Conservation (phyloP, 768 basidiomycete species). For the Calocybe gangraenosa region DNA sequence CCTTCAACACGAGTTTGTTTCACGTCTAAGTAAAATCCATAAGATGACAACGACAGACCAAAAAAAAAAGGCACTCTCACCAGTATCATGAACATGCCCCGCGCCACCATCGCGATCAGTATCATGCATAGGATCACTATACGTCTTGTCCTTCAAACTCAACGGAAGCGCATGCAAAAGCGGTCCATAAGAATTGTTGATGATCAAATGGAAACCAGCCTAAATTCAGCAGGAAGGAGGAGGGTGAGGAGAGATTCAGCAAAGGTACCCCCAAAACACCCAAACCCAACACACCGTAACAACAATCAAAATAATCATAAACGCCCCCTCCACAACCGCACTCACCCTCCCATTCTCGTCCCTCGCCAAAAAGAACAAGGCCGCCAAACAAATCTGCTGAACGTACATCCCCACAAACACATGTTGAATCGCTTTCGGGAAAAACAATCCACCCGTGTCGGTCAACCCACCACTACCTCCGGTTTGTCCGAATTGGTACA, state of each 20-base stretch:
- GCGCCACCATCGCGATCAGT: no score
- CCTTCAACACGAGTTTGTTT: no score
- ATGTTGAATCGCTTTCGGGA: constrained; percentile 91
- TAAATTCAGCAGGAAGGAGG: constrained; percentile 19
- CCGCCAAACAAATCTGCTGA: constrained; percentile 45
- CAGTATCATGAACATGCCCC: no score
- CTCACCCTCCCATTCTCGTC: constrained; percentile 47
- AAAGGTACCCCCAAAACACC: neutral
- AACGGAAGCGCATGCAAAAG: constrained; percentile 73
- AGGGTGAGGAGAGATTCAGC: neutral
- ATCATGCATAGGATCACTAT: constrained; percentile 21
- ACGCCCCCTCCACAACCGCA: constrained; percentile 68
- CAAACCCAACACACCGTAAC: constrained; percentile 59
- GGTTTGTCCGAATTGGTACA: constrained; percentile 64
- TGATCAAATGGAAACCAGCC: constrained; percentile 69
- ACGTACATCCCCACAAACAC: constrained; percentile 93
- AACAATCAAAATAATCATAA: constrained; percentile 83
- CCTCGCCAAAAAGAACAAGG: constrained; percentile 70
- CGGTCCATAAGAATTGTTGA: constrained; percentile 79
- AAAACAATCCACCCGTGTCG: constrained; percentile 85
- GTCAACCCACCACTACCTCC: constrained; percentile 50
- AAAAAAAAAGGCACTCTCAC: no score
- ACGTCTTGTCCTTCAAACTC: constrained; percentile 69
- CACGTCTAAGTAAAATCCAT: no score
- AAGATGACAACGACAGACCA: no score